Evolutionary conservation across 148 eudicot genomes (phyloP), one percentile per base, ranked within the genome.

Genomic region (Spergularia bocconei): DNA sequence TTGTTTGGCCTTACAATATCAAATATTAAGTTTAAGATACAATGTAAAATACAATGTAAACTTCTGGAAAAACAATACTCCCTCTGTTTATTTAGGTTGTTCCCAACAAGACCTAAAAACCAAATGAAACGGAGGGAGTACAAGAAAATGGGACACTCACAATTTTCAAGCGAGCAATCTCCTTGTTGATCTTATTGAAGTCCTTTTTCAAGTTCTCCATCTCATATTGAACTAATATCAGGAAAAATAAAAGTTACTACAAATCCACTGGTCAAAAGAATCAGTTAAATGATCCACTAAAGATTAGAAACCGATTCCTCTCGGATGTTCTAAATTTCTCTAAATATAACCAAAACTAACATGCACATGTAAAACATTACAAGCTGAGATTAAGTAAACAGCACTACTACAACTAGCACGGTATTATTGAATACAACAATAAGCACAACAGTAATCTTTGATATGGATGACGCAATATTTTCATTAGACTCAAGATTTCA

Each of bases 221-320:
- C 93, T 91, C 97, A 74, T 81, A 91, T 86, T 88, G 96, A 56
- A 88, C 98, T 93, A 77, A 29, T 20, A 63, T 54, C 25, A 2
- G 11, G 20, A 9, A 7, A 47, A 67, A 20, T 29, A 50, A 6
- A 69, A 52, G 13, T 29, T 69, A 52, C 59, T 52, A 51, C 14
- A 52, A 16, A 20, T 13, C 13, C 47, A 11, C n/a, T n/a, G 52
- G 47, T 20, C 13, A 48, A 12, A 6, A 11, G 20, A 20, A 2
- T 38, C 12, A 39, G 12, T 16, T 16, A 65, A 67, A 47, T 48
- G 21, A 13, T 13, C 55, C n/a, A 67, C 25, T 13, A 67, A 3
- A 20, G 70, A 57, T 57, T 57, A 57, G 20, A 20, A 57, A 1
- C 20, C 8, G 1, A 57, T 57, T 17, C 9, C 21, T 57, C 61